Evolutionary conservation across 768 basidiomycete species (phyloP).

Genomic region (Amanita rubescens): DNA sequence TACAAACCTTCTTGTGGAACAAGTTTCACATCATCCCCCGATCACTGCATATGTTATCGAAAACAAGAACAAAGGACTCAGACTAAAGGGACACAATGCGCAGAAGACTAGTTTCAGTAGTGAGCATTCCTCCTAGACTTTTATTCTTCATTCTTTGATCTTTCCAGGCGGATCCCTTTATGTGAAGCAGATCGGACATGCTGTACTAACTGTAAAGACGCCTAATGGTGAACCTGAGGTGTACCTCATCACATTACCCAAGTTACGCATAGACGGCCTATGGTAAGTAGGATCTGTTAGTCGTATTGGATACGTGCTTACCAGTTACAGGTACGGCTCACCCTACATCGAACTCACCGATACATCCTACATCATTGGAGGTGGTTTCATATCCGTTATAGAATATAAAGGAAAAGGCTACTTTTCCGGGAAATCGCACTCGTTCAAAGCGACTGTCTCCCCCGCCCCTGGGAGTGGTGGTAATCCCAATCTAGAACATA

Average conservation of each 20-base stretch:
- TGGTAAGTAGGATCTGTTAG: slow-evolving; percentile 39
- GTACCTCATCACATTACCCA: slow-evolving; percentile 89
- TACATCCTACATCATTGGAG: slow-evolving; percentile 62
- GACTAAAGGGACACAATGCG: slow-evolving; percentile 81
- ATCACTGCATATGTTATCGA: slow-evolving; percentile 84
- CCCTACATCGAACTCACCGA: slow-evolving; percentile 92
- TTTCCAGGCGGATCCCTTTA: slow-evolving; percentile 56
- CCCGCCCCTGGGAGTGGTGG: slow-evolving; percentile 36
- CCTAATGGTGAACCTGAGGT: slow-evolving; percentile 40
- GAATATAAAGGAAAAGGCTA: slow-evolving; percentile 98
- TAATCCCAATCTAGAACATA: slow-evolving; percentile 32
- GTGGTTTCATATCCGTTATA: slow-evolving; percentile 42
- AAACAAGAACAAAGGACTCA: slow-evolving; percentile 70
- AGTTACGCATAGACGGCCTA: slow-evolving; percentile 87
- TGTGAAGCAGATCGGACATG: slow-evolving; percentile 96
- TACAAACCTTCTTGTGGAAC: slow-evolving; percentile 82
- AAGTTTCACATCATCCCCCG: slow-evolving; percentile 94
- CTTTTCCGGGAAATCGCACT: slow-evolving; percentile 88
- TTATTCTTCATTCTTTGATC: neutral
- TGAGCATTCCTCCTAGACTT: slow-evolving; percentile 18
- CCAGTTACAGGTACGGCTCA: slow-evolving; percentile 45
- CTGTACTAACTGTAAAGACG: slow-evolving; percentile 63
- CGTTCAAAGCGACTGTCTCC: slow-evolving; percentile 78
- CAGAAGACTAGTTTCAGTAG: slow-evolving; percentile 94
- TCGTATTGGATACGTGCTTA: neutral